Evolutionary conservation across 495 filamentous ascomycete species (phyloP), one percentile per base, ranked within the genome.

Genomic region (Daldinia childiae): DNA sequence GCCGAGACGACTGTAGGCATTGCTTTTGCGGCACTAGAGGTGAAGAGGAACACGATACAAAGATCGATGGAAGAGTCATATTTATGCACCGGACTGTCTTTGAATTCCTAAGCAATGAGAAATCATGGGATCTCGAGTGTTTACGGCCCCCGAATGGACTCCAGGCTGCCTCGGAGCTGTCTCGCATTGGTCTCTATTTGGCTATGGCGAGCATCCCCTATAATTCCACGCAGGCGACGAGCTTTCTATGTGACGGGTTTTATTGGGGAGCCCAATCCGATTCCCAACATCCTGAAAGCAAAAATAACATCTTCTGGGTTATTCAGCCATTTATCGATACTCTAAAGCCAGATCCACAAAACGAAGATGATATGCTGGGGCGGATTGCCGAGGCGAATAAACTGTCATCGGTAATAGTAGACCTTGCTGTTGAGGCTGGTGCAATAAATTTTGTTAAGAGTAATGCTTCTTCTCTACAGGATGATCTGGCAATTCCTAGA

Each of bases 81-180:
- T 77, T 77, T 36, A 68, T 77, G 62, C 75, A 77, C 29, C 73
- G 75, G 0, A 69, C 70, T 6, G 70, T 77, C 8, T 68, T 68
- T 34, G 75, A 77, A 24, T 77, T 77, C 39, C 51, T 77, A 21
- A 57, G 45, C 39, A 29, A 66, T 12, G 27, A 29, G 7, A 17
- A 50, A 12, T 21, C 60, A 8, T 77, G 71, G 72, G 29, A 64
- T 41, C 50, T 73, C 4, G 67, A 63, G 1, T 74, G 67, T 36
- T 43, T 74, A 14, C 38, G 27, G 12, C 54, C 30, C 3, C 54
- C 54, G 1, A 30, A 57, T 9, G 54, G n/a, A 1, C 30, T 57
- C 17, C 30, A 34, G 29, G 29, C 30, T 5, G 30, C 26, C 30
- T 34, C 54, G 7, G 54, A 57, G 21, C 29, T 57, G 8, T 57